Conservation (phyloP, 805 yeast species). For the Schwanniomyces vanrijiae region DNA sequence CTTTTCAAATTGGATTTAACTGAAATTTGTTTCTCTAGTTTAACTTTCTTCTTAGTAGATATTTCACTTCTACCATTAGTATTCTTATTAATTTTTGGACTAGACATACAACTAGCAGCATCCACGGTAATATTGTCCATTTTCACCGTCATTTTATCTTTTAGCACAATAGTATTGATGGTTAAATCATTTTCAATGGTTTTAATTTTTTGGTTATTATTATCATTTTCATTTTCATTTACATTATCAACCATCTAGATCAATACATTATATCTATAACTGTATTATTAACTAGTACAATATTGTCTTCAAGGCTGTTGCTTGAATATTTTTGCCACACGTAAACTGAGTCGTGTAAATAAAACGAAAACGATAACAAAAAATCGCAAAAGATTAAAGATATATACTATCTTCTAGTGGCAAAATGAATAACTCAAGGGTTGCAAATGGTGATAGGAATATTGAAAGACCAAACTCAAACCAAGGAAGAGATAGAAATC, state of each 20-base stretch:
- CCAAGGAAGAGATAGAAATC: not conserved
- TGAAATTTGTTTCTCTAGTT: too few species aligned
- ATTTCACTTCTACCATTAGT: too few species aligned
- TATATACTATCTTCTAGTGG: not conserved
- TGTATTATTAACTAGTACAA: not conserved
- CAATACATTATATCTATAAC: not conserved
- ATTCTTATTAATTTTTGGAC: too few species aligned
- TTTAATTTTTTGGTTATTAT: too few species aligned
- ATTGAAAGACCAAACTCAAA: not conserved
- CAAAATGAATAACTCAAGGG: not conserved
- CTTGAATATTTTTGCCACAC: not conserved
- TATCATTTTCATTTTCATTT: too few species aligned
- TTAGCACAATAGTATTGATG: too few species aligned
- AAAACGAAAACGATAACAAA: not conserved
- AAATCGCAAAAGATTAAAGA: not conserved
- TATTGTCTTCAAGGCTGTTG: too few species aligned
- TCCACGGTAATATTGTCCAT: too few species aligned
- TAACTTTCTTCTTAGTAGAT: too few species aligned
- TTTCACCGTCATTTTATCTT: too few species aligned
- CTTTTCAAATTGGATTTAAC: too few species aligned
- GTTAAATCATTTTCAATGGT: not conserved
- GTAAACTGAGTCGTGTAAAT: not conserved
- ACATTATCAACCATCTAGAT: not conserved
- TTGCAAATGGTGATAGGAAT: not conserved
- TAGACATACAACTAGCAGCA: too few species aligned